Evolutionary conservation across 1,284 basidiomycete species (phyloP), one percentile per base, ranked within the genome.

Genomic region (Pseudozyma tsukubaensis): DNA sequence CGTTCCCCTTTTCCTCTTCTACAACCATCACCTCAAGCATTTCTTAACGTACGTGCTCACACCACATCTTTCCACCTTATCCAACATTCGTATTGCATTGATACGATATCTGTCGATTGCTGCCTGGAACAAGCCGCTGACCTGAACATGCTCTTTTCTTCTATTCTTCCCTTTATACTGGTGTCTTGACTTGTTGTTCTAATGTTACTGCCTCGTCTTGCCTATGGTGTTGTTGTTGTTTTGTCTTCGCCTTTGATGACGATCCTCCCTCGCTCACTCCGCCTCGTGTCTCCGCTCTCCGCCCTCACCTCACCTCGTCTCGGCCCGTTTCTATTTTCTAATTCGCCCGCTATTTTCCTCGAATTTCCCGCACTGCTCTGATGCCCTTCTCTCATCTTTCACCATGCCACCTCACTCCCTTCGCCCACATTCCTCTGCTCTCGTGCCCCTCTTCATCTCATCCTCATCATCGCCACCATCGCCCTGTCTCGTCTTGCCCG

Each of bases 361-460:
- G 50, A 67, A 72, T 63, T 63, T 72, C 60, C 57, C 57, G 70
- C n/a, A 63, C 63, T 72, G 64, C 64, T 67, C 64, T 64, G 21
- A 29, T 67, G 70, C 63, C 55, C 21, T 7, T 19, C 14, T 16
- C 34, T 37, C 18, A 24, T 19, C 24, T 29, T 44, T 10, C 18
- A 16, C 32, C 50, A 21, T 44, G 16, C 37, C 10, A 4, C 34
- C 19, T 32, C 42, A 10, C 39, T 34, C 24, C 19, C 45, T 16
- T 16, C 19, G 11, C 39, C 13, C 29, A 35, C 24, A 19, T 49
- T 49, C 57, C 67, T 64, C 67, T 70, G 67, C 67, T 70, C 61
- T 57, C 42, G 67, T 70, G 60, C 61, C 67, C 43, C 37, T 45
- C 11, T 8, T 45, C 34, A 19, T 54, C 40, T 48, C 24, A 8